These are phyloP conservation scores for Miscanthus lutarioriparius DNA, from an alignment of 176 grass and related monocot species.

Conservation along the genomic window DNA sequence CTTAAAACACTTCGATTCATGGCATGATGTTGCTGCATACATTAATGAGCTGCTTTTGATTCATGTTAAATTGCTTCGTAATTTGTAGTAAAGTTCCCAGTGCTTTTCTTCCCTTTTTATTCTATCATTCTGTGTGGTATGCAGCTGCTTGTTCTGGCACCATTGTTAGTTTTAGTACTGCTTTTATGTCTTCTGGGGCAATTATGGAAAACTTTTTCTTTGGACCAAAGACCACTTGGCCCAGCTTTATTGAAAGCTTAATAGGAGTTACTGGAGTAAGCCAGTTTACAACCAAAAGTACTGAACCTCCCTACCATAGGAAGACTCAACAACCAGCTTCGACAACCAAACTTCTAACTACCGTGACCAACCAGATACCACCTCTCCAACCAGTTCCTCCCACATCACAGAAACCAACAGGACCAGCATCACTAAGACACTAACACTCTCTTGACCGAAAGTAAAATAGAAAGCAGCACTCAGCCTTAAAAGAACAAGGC, in stretches of 20 bases:
- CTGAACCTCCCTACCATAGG: not conserved
- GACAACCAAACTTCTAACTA: not conserved
- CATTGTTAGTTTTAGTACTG: constrained; percentile 6
- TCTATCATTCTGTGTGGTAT: not conserved
- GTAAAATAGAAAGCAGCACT: not conserved
- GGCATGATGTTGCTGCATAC: constrained; percentile 1
- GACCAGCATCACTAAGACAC: not conserved
- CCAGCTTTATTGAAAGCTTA: not conserved
- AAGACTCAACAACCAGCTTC: not conserved
- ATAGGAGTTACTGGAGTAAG: not conserved
- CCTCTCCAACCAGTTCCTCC: not conserved
- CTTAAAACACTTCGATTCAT: constrained; percentile 15
- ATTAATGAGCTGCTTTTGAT: constrained; percentile 29
- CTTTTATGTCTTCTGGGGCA: not conserved
- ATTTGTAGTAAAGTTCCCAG: not conserved
- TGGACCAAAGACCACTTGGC: not conserved
- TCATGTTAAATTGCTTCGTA: constrained; percentile 6
- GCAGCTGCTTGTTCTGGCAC: not conserved
- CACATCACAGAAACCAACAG: not conserved
- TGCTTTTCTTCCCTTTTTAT: not conserved
- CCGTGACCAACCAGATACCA: not conserved
- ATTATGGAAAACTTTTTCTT: constrained; percentile 16
- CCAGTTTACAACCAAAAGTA: not conserved
- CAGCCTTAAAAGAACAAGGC: not conserved
- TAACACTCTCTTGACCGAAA: not conserved